These are phyloP conservation scores for Rhododendron molle DNA, from an alignment of 148 eudicot genomes.

Conservation along the genomic window DNA sequence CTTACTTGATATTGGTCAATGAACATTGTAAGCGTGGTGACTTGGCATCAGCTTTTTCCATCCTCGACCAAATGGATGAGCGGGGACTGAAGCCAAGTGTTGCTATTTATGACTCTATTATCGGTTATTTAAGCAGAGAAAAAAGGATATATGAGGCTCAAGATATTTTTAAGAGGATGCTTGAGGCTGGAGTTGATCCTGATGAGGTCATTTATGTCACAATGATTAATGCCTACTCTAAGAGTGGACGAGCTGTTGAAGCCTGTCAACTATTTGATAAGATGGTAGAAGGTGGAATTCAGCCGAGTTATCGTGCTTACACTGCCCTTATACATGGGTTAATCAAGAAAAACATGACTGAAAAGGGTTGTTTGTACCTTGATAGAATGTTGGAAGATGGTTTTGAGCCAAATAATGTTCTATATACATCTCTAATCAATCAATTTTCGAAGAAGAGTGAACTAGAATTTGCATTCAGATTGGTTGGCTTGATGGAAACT, in stretches of 20 bases:
- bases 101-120: slow-evolving; percentile 36
- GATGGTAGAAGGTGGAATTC: slow-evolving; percentile 31
- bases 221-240: slow-evolving; percentile 42
- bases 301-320: slow-evolving; percentile 35
- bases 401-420: slow-evolving; percentile 33
- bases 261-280: slow-evolving; percentile 32
- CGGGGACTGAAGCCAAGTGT: slow-evolving; percentile 30
- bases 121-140: slow-evolving; percentile 33
- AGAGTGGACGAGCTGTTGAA: slow-evolving; percentile 28
- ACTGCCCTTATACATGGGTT: slow-evolving; percentile 42
- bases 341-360: slow-evolving; percentile 38
- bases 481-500: slow-evolving; percentile 38
- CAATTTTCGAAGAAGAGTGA: slow-evolving; percentile 37
- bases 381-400: slow-evolving; percentile 39
- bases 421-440: slow-evolving; percentile 41
- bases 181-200: slow-evolving; percentile 32
- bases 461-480: slow-evolving; percentile 31
- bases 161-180: slow-evolving; percentile 31
- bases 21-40: slow-evolving; percentile 33
- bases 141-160: slow-evolving; percentile 31
- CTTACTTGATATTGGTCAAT: slow-evolving; percentile 31
- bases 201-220: slow-evolving; percentile 34
- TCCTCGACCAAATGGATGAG: slow-evolving; percentile 29
- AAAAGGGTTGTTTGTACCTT: slow-evolving; percentile 32
- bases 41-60: slow-evolving; percentile 21